Evolutionary conservation across 495 filamentous ascomycete species (phyloP).

Genomic region (Lophiotrema nucula): DNA sequence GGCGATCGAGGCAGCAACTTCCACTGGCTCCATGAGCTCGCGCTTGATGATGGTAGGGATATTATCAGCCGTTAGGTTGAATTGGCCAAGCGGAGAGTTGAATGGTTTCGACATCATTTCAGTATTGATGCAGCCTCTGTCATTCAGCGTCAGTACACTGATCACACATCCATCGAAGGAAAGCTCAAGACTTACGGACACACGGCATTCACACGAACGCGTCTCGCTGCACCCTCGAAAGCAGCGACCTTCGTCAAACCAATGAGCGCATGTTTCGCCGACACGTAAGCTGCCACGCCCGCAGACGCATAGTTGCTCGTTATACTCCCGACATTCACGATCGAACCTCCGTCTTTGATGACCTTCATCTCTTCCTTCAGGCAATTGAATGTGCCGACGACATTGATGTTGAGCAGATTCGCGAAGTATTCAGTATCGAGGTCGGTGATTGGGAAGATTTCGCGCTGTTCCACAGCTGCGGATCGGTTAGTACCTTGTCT

Average conservation of each 20-base stretch:
- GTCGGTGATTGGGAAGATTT: neutral
- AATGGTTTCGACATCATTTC: constrained; percentile 1
- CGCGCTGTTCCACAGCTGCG: neutral
- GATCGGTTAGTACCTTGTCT: neutral
- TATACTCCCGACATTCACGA: too few relatives aligned
- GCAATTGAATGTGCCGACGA: neutral
- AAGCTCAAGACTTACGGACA: too few relatives aligned
- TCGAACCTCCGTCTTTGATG: neutral
- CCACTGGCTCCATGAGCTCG: constrained; percentile 1
- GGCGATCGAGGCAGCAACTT: constrained; percentile 28
- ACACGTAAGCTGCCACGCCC: too few relatives aligned
- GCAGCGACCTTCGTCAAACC: too few relatives aligned
- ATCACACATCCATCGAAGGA: too few relatives aligned
- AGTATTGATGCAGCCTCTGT: neutral
- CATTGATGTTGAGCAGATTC: neutral
- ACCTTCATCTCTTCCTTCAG: constrained; percentile 3
- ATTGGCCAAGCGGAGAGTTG: neutral
- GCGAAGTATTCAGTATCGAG: neutral
- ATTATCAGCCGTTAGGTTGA: neutral
- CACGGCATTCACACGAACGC: too few relatives aligned
- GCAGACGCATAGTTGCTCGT: too few relatives aligned
- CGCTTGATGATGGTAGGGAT: neutral
- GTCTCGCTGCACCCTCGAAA: too few relatives aligned
- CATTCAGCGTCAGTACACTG: too few relatives aligned
- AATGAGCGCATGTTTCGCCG: too few relatives aligned